Conservation (phyloP, 495 filamentous ascomycete species). For the Penicillium ucsense region DNA sequence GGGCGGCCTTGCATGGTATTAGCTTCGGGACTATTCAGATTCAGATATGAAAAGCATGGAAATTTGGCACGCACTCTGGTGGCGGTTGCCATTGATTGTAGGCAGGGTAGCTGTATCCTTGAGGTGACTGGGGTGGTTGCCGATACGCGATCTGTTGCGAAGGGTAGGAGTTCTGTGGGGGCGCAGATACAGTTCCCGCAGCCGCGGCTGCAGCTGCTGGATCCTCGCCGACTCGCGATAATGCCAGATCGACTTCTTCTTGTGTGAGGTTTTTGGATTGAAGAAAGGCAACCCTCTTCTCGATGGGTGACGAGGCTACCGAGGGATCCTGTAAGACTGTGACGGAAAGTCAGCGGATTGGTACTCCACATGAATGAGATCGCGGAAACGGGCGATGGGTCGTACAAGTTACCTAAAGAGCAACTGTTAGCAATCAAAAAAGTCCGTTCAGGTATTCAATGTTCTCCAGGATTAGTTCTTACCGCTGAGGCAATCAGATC, state of each 20-base stretch:
- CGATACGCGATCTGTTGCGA: conserved; percentile 43
- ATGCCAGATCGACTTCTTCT: conserved; percentile 81
- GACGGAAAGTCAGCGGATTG: conserved; percentile 11
- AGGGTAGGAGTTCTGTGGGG: conserved; percentile 33
- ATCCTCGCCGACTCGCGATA: conserved; percentile 61
- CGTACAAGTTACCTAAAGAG: conserved; percentile 32
- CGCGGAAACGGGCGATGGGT: conserved; percentile 3
- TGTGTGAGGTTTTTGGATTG: conserved; percentile 95
- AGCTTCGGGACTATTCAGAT: conserved; percentile 1
- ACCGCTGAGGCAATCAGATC: conserved; percentile 77
- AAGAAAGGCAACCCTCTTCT: conserved; percentile 86
- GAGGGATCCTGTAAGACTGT: conserved; percentile 88
- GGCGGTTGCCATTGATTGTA: conserved; percentile 66
- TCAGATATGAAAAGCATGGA: not conserved
- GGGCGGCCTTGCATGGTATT: conserved; percentile 36
- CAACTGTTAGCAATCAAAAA: conserved; percentile 7
- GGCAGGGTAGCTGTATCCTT: conserved; percentile 57
- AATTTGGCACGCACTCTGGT: conserved; percentile 41
- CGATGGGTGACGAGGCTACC: conserved; percentile 80
- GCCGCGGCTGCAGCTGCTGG: conserved; percentile 27
- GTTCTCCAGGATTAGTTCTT: conserved; percentile 19
- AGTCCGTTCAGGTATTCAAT: not conserved
- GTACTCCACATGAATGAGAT: conserved; percentile 3
- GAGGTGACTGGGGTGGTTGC: conserved; percentile 43
- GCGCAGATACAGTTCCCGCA: conserved; percentile 17